phyloP scores from a whole-genome alignment of 805 yeast species.

The Spencermartinsiella europaea region DNA sequence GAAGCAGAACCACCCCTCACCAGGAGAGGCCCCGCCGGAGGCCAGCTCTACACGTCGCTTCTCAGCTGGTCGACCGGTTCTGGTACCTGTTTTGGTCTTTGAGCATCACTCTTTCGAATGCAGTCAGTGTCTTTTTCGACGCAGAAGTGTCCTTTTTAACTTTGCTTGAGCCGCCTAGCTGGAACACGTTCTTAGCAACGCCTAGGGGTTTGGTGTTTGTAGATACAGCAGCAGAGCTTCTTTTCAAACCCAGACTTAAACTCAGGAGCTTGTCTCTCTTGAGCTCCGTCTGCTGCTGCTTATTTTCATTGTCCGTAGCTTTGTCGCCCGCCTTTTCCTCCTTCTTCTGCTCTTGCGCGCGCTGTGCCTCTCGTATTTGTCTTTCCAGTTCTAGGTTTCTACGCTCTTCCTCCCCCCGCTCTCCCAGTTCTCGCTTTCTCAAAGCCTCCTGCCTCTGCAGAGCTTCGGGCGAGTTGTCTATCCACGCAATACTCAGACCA shows the following conservation, averaged over 20 bases:
- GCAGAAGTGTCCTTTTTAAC: neutral
- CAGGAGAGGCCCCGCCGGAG: no score
- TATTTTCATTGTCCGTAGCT: neutral
- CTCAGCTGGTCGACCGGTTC: no score
- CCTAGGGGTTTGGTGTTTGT: neutral
- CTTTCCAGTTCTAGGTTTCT: slow-evolving; percentile 40
- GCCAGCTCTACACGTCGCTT: no score
- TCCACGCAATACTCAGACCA: slow-evolving; percentile 44
- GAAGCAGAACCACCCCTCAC: no score
- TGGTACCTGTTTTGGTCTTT: neutral
- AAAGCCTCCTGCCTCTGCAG: slow-evolving; percentile 37
- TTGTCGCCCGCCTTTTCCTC: neutral
- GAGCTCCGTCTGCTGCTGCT: neutral
- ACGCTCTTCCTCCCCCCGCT: slow-evolving; percentile 44
- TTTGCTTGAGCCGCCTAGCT: slow-evolving; percentile 1
- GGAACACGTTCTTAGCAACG: neutral
- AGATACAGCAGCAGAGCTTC: neutral
- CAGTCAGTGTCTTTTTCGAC: neutral
- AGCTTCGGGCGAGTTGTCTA: slow-evolving; percentile 51
- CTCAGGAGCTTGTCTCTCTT: neutral
- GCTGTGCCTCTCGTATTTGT: slow-evolving; percentile 48
- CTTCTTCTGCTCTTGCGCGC: neutral
- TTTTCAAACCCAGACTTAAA: neutral
- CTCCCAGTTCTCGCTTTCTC: slow-evolving; percentile 33
- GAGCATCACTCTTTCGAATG: neutral